Evolutionary conservation across 2,329 filamentous ascomycete genomes (phyloP).

Genomic region (Paecilomyces sp.): DNA sequence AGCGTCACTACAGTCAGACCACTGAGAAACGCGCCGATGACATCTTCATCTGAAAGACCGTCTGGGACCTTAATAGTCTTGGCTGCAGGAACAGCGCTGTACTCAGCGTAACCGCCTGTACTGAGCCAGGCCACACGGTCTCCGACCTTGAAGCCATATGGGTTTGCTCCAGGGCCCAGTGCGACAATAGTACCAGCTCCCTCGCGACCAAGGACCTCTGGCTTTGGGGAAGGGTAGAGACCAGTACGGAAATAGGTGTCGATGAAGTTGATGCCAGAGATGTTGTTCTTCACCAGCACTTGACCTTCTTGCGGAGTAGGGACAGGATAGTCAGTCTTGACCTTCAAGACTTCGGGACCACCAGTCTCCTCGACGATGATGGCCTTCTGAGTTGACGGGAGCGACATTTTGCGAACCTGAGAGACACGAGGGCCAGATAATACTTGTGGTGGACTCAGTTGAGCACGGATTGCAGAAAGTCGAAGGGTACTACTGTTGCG

Average conservation of each 20-base stretch:
- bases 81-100: constrained; percentile 46
- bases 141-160: constrained; percentile 54
- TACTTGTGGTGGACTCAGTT: background rate
- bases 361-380: constrained; percentile 66
- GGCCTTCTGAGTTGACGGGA: constrained; percentile 65
- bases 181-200: constrained; percentile 64
- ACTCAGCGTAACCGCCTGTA: constrained; percentile 51
- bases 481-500: background rate
- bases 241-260: constrained; percentile 88
- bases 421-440: constrained; percentile 13
- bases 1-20: constrained; percentile 77
- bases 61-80: constrained; percentile 59
- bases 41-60: constrained; percentile 53
- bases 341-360: constrained; percentile 63
- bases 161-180: constrained; percentile 45
- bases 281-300: constrained; percentile 73
- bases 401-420: constrained; percentile 36
- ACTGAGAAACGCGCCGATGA: constrained; percentile 67
- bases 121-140: constrained; percentile 66
- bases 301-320: constrained; percentile 62
- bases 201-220: constrained; percentile 73
- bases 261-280: constrained; percentile 79
- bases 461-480: constrained; percentile 1
- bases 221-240: constrained; percentile 65
- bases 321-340: constrained; percentile 63